These are phyloP conservation scores for Sporisorium graminicola DNA, from an alignment of 1,284 basidiomycete genomes.

Conservation along the genomic window DNA sequence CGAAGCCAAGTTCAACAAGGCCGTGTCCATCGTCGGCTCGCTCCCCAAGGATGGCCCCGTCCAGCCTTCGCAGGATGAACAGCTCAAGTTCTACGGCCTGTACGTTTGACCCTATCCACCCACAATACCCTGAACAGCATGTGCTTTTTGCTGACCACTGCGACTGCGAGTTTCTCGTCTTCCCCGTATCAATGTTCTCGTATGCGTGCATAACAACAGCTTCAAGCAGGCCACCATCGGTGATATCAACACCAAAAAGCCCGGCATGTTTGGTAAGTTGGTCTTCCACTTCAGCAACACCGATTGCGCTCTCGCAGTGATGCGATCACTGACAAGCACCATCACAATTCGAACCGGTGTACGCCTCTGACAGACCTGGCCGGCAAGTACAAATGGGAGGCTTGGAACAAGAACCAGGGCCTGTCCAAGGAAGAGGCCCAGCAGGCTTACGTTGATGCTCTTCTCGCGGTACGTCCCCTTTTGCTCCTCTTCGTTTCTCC, in stretches of 20 bases:
- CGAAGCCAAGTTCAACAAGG: slow-evolving; percentile 62
- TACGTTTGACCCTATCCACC: slow-evolving; percentile 23
- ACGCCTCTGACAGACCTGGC: slow-evolving; percentile 47
- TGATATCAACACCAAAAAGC: slow-evolving; percentile 66
- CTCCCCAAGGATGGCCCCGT: slow-evolving; percentile 63
- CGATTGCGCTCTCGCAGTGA: neutral
- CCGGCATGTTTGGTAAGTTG: slow-evolving; percentile 66
- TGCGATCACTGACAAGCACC: neutral
- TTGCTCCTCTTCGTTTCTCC: neutral
- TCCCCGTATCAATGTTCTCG: neutral
- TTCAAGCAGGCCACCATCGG: slow-evolving; percentile 69
- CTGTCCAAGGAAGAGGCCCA: slow-evolving; percentile 60
- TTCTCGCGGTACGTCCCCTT: slow-evolving; percentile 47
- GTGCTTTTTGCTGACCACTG: neutral
- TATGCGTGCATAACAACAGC: slow-evolving; percentile 14
- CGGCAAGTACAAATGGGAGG: slow-evolving; percentile 69
- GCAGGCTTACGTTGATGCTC: slow-evolving; percentile 62
- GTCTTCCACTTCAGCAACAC: neutral
- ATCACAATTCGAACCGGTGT: too few species aligned
- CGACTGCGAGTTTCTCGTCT: neutral
- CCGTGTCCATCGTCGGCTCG: slow-evolving; percentile 53
- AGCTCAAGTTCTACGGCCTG: slow-evolving; percentile 67
- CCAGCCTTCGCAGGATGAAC: slow-evolving; percentile 63
- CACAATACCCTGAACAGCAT: neutral
- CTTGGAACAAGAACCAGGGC: slow-evolving; percentile 66